These are phyloP conservation scores for Tulasnella sp. DNA, from an alignment of 768 basidiomycete species.

Conservation along the genomic window DNA sequence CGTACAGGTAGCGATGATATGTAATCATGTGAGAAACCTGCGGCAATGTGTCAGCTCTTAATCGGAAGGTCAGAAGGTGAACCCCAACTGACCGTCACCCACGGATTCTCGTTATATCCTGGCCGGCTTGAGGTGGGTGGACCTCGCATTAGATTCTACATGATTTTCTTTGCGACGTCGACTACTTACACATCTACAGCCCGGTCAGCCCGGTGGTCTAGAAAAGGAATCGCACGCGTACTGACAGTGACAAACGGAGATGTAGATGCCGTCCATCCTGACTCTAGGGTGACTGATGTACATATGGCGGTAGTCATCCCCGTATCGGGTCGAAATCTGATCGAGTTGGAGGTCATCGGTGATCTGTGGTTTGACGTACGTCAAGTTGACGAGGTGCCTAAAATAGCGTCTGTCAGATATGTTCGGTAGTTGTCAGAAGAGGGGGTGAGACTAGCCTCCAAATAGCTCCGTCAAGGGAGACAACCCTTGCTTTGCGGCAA, in stretches of 20 bases:
- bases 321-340: conserved; percentile 40
- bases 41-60: background rate
- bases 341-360: conserved; percentile 38
- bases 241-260: conserved; percentile 73
- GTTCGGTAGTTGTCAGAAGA: background rate
- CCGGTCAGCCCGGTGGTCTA: background rate
- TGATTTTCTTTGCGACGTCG: background rate
- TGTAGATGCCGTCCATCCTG: conserved; percentile 81
- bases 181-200: background rate
- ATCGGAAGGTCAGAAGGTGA: background rate
- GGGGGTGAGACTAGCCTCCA: conserved; percentile 48
- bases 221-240: background rate
- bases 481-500: conserved; percentile 58
- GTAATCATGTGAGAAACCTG: conserved; percentile 79
- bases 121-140: conserved; percentile 41
- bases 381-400: conserved; percentile 51
- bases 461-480: conserved; percentile 56
- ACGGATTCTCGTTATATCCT: conserved; percentile 71
- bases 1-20: conserved; percentile 84
- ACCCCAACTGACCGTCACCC: conserved; percentile 63
- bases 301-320: conserved; percentile 57
- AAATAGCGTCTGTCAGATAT: background rate
- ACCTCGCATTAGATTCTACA: background rate
- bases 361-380: conserved; percentile 71
- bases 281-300: conserved; percentile 79